Conservation (phyloP, 805 yeast genomes). For the Blastobotrys robertii region DNA sequence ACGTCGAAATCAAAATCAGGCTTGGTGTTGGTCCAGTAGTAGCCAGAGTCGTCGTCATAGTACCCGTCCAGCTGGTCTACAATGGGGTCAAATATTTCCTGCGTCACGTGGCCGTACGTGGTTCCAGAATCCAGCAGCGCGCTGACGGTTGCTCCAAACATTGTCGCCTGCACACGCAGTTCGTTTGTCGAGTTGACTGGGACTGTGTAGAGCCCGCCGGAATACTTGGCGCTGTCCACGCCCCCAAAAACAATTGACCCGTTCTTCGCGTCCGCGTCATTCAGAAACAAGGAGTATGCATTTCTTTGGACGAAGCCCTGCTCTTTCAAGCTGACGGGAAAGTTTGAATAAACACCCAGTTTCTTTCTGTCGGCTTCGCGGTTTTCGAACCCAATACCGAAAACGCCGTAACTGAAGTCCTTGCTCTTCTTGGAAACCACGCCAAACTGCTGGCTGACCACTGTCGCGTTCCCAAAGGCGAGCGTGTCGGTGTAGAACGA, state of each 20-base stretch:
- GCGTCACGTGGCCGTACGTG: constrained; percentile 17
- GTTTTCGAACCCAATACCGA: constrained; percentile 17
- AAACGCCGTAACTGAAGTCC: constrained; percentile 19
- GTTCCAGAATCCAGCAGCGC: constrained; percentile 25
- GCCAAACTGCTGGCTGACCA: constrained; percentile 42
- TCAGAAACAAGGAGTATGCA: constrained; percentile 42
- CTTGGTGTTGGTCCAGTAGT: constrained; percentile 7
- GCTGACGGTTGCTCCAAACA: constrained; percentile 10
- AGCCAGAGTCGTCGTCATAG: neutral
- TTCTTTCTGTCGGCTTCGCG: constrained; percentile 9
- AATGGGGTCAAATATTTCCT: constrained; percentile 5
- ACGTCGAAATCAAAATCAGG: neutral
- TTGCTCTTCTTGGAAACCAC: constrained; percentile 67
- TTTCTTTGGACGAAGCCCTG: constrained; percentile 33
- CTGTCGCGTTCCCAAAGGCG: constrained; percentile 40
- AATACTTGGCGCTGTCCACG: constrained; percentile 38
- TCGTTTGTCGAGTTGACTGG: constrained; percentile 14
- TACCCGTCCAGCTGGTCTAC: constrained; percentile 29
- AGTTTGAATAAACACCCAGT: constrained; percentile 17
- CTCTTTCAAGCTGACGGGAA: constrained; percentile 26
- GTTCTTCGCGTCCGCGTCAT: constrained; percentile 22
- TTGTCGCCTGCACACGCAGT: constrained; percentile 18
- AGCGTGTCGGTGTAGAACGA: constrained; percentile 39
- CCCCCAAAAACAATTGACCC: constrained; percentile 44
- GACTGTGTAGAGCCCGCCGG: constrained; percentile 28